Percentiles rank a stretch among this genome's conserved stretches.
phyloP scores from a whole-genome alignment of 495 filamentous ascomycete species.

The Jackrogersella multiformis region DNA sequence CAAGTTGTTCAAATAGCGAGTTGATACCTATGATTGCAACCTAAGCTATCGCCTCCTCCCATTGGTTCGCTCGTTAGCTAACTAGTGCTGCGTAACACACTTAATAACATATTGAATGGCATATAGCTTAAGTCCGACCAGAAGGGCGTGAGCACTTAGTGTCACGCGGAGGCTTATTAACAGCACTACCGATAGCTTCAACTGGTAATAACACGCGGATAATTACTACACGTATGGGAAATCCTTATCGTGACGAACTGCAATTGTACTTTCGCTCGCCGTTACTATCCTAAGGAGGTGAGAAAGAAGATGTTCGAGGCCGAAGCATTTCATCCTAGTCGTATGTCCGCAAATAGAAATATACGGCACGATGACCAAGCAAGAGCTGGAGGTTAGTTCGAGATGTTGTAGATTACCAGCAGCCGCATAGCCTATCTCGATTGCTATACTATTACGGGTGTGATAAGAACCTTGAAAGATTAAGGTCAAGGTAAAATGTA shows the following conservation, averaged over 20 bases:
- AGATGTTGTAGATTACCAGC: slow-evolving; percentile 14
- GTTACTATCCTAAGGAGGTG: neutral
- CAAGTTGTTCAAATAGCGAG: slow-evolving; percentile 41
- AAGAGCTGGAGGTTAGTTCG: slow-evolving; percentile 4
- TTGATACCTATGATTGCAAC: slow-evolving; percentile 37
- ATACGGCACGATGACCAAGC: slow-evolving; percentile 24
- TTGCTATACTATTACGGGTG: neutral
- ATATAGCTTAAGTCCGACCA: slow-evolving; percentile 18
- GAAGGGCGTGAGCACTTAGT: slow-evolving; percentile 22
- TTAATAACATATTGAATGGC: slow-evolving; percentile 17
- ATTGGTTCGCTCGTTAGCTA: slow-evolving; percentile 23
- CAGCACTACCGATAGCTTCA: slow-evolving; percentile 9
- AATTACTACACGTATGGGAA: slow-evolving; percentile 13
- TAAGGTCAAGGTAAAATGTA: neutral
- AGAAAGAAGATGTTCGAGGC: neutral
- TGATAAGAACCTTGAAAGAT: slow-evolving; percentile 2
- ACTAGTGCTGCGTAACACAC: slow-evolving; percentile 11
- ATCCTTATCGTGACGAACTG: slow-evolving; percentile 14
- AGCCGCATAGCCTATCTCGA: slow-evolving; percentile 37
- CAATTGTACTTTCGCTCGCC: neutral
- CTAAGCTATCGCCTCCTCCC: slow-evolving; percentile 1
- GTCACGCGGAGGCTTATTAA: slow-evolving; percentile 39
- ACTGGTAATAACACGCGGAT: slow-evolving; percentile 40
- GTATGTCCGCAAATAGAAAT: slow-evolving; percentile 35
- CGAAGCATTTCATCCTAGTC: neutral